Percentiles rank a stretch among this genome's conserved stretches.
Evolutionary conservation across 1,284 basidiomycete genomes (phyloP).

Genomic region (Fomitopsis palustris): DNA sequence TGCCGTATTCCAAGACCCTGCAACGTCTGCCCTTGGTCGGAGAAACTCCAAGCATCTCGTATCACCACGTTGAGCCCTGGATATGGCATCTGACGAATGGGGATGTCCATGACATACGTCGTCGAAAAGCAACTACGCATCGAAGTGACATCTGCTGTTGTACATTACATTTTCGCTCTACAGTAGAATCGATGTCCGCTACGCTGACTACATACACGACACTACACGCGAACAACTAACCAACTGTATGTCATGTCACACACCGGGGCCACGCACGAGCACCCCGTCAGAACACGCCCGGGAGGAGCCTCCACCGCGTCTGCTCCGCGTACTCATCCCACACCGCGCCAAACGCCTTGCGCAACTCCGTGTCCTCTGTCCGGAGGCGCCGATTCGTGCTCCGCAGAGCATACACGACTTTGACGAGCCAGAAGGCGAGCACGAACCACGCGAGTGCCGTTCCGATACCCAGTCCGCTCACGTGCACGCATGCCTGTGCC

Average conservation of each 20-base stretch:
- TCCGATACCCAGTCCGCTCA: conserved; percentile 1
- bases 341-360: conserved; percentile 42
- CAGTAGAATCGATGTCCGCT: not conserved
- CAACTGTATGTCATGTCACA: not conserved
- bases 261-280: not conserved
- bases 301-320: conserved; percentile 53
- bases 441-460: conserved; percentile 19
- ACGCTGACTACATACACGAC: not conserved
- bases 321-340: conserved; percentile 51
- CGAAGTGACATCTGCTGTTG: not conserved
- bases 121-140: not conserved
- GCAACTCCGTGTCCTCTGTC: conserved; percentile 51
- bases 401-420: conserved; percentile 22
- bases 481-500: not conserved
- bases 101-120: not conserved
- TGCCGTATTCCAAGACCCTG: too few species aligned
- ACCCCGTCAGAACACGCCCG: conserved; percentile 31
- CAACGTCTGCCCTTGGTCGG: too few species aligned
- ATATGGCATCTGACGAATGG: too few species aligned
- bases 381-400: conserved; percentile 22
- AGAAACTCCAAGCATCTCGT: too few species aligned
- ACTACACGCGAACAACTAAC: not conserved
- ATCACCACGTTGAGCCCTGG: too few species aligned
- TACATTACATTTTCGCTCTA: not conserved
- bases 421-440: conserved; percentile 23